Conservation (phyloP, 2,329 filamentous ascomycete species). For the Colletotrichum tofieldiae region DNA sequence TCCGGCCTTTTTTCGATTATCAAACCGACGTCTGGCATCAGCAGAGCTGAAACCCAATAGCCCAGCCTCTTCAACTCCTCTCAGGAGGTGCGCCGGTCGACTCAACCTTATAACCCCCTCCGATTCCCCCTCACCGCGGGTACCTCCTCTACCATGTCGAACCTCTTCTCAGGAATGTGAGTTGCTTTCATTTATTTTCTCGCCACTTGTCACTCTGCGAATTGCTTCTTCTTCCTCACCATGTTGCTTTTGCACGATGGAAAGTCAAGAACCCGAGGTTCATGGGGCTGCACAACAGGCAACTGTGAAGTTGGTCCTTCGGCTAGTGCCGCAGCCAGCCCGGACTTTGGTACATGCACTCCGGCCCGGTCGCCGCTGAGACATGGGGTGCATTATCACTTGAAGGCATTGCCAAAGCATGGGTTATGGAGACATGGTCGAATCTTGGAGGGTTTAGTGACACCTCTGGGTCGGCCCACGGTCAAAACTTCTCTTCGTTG, state of each 20-base stretch:
- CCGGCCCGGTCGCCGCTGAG: constrained; percentile 29
- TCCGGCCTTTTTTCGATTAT: constrained; percentile 38
- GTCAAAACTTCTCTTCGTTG: not conserved
- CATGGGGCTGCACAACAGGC: constrained; percentile 36
- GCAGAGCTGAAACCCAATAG: constrained; percentile 33
- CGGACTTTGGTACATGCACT: constrained; percentile 37
- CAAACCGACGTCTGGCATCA: constrained; percentile 39
- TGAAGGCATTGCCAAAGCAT: constrained; percentile 20
- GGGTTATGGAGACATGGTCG: not conserved
- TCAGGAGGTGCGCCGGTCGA: constrained; percentile 30
- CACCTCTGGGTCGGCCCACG: not conserved
- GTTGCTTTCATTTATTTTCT: constrained; percentile 51
- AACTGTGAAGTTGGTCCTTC: constrained; percentile 37
- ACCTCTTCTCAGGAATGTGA: constrained; percentile 76
- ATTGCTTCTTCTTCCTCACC: constrained; percentile 5
- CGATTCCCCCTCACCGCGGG: constrained; percentile 44
- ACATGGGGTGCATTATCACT: constrained; percentile 39
- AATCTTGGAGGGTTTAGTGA: not conserved
- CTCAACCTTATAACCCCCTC: constrained; percentile 42
- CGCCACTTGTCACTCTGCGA: constrained; percentile 33
- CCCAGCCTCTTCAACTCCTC: constrained; percentile 34
- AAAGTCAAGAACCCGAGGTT: not conserved
- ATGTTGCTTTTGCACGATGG: not conserved
- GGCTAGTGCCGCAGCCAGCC: constrained; percentile 41
- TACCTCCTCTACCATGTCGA: constrained; percentile 64